A percentile compares a stretch with the other conserved stretches of the same genome.
Conservation (phyloP, 306 rosid genomes). For the Urtica urens region DNA sequence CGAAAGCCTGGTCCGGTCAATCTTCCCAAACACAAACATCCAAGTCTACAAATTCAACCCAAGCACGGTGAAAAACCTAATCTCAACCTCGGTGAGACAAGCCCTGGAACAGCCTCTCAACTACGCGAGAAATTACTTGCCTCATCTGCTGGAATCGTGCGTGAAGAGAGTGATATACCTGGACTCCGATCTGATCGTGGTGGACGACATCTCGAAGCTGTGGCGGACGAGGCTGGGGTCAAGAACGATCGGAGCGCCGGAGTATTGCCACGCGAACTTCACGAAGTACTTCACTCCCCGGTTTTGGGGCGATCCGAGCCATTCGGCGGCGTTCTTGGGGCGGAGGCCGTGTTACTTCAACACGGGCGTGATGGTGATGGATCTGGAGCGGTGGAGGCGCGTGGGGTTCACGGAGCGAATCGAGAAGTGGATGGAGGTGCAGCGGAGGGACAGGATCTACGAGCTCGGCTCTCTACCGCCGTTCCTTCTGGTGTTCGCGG, state of each 20-base stretch:
- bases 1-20: slow-evolving; percentile 42
- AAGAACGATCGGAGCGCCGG: slow-evolving; percentile 59
- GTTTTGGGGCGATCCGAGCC: slow-evolving; percentile 38
- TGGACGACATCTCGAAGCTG: slow-evolving; percentile 47
- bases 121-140: slow-evolving; percentile 65
- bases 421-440: slow-evolving; percentile 72
- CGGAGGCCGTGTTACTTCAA: slow-evolving; percentile 62
- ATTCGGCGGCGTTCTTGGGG: slow-evolving; percentile 22
- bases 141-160: slow-evolving; percentile 48
- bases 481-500: slow-evolving; percentile 57
- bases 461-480: slow-evolving; percentile 74
- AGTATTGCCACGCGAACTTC: slow-evolving; percentile 72
- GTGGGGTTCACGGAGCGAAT: slow-evolving; percentile 34
- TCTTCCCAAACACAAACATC: slow-evolving; percentile 54
- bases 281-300: slow-evolving; percentile 49
- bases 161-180: slow-evolving; percentile 52
- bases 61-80: slow-evolving; percentile 34
- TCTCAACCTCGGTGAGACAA: slow-evolving; percentile 66
- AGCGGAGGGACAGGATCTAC: slow-evolving; percentile 55
- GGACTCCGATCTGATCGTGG: slow-evolving; percentile 63
- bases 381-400: slow-evolving; percentile 55
- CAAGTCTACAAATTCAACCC: slow-evolving; percentile 63
- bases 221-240: slow-evolving; percentile 41
- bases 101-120: slow-evolving; percentile 68
- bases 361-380: slow-evolving; percentile 82